phyloP scores from a whole-genome alignment of 805 yeast species.

The Blastobotrys americana region DNA sequence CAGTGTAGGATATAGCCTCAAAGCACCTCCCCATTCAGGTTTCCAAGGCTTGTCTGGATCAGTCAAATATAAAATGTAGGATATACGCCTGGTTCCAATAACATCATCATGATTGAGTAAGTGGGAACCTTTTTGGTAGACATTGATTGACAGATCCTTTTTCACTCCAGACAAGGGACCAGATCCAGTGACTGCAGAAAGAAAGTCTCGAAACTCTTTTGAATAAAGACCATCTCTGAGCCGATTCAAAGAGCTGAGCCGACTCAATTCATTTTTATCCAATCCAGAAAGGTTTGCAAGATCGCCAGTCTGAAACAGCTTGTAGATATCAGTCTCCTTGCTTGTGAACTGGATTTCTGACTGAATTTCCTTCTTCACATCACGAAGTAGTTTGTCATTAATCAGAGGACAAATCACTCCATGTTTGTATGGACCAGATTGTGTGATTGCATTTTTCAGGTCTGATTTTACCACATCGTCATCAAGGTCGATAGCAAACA shows the following conservation, averaged over 20 bases:
- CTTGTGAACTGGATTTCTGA: constrained; percentile 80
- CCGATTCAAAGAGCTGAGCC: constrained; percentile 68
- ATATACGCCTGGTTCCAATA: constrained; percentile 87
- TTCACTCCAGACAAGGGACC: constrained; percentile 87
- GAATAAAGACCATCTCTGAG: constrained; percentile 85
- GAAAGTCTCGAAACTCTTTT: constrained; percentile 69
- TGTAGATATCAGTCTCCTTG: constrained; percentile 95
- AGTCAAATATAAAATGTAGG: constrained; percentile 86
- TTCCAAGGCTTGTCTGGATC: constrained; percentile 90
- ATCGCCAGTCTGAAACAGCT: constrained; percentile 76
- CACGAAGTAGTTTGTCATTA: constrained; percentile 66
- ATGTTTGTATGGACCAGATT: constrained; percentile 80
- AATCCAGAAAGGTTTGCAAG: constrained; percentile 86
- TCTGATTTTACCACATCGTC: constrained; percentile 6
- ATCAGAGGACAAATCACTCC: constrained; percentile 72
- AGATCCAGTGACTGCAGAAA: constrained; percentile 71
- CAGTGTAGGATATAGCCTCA: constrained; percentile 77
- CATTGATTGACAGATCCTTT: constrained; percentile 87
- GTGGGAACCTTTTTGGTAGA: constrained; percentile 90
- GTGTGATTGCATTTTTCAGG: constrained; percentile 32
- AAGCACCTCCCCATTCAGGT: constrained; percentile 86
- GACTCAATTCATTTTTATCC: constrained; percentile 61
- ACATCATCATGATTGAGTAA: constrained; percentile 95
- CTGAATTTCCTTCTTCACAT: constrained; percentile 79
- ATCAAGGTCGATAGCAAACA: constrained; percentile 15